These are phyloP conservation scores for Candida sanyaensis DNA, from an alignment of 1,139 yeast genomes.

Conservation along the genomic window DNA sequence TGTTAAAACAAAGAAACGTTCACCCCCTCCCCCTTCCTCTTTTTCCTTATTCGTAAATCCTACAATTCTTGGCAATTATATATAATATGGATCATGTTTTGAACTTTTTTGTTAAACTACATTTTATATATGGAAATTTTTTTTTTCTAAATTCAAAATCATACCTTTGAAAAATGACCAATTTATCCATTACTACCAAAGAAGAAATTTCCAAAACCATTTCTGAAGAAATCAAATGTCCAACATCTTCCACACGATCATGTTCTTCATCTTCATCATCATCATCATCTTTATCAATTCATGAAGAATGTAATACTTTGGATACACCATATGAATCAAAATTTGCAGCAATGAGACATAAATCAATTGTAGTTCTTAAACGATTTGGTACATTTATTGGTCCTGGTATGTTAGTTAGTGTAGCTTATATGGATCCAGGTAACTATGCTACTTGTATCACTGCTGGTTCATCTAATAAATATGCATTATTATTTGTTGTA, in stretches of 20 bases:
- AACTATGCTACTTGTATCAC: conserved; percentile 78
- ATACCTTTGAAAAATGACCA: neutral
- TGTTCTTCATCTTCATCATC: no score
- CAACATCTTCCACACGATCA: neutral
- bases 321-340: neutral
- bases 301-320: neutral
- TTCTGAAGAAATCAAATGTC: neutral
- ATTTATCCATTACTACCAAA: neutral
- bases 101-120: no score
- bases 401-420: conserved; percentile 75
- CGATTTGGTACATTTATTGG: conserved; percentile 55
- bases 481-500: conserved; percentile 64
- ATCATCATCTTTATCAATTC: neutral
- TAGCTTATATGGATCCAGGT: conserved; percentile 86
- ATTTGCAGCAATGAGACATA: neutral
- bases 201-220: neutral
- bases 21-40: no score
- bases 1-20: no score
- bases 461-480: conserved; percentile 73
- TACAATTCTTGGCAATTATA: no score
- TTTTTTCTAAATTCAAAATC: no score
- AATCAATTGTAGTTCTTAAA: neutral
- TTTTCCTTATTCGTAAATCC: no score
- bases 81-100: no score
- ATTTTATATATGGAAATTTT: no score